Conservation (phyloP, 1,284 basidiomycete species). For the Bondarzewia mesenterica region DNA sequence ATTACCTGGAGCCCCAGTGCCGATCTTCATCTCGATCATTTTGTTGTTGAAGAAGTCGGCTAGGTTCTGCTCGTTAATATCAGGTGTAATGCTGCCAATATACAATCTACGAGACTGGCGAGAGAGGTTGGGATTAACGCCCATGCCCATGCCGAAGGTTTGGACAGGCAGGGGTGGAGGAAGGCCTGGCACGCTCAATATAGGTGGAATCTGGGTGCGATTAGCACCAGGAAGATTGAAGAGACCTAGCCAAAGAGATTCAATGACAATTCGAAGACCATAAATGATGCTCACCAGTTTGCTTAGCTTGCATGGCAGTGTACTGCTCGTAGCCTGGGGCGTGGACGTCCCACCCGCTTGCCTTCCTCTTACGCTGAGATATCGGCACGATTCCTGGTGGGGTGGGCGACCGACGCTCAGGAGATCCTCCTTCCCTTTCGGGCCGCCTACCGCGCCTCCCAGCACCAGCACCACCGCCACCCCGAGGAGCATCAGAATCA, state of each 20-base stretch:
- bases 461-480: conserved; percentile 24
- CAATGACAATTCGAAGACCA: background rate
- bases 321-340: conserved; percentile 95
- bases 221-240: conserved; percentile 92
- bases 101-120: conserved; percentile 93
- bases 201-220: conserved; percentile 78
- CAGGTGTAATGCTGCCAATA: conserved; percentile 90
- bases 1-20: conserved; percentile 78
- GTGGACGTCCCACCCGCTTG: conserved; percentile 93
- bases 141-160: conserved; percentile 78
- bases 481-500: conserved; percentile 19
- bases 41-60: conserved; percentile 92
- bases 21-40: conserved; percentile 88
- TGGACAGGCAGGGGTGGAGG: conserved; percentile 78
- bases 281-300: conserved; percentile 85
- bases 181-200: conserved; percentile 68
- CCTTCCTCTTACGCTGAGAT: conserved; percentile 79
- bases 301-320: conserved; percentile 92
- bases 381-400: conserved; percentile 80
- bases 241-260: conserved; percentile 45
- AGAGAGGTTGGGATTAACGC: conserved; percentile 76
- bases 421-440: conserved; percentile 28
- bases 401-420: conserved; percentile 81
- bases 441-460: conserved; percentile 24
- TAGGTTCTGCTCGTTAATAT: conserved; percentile 86